phyloP scores from a whole-genome alignment of 495 filamentous ascomycete species.

The Trichoderma parareesei region DNA sequence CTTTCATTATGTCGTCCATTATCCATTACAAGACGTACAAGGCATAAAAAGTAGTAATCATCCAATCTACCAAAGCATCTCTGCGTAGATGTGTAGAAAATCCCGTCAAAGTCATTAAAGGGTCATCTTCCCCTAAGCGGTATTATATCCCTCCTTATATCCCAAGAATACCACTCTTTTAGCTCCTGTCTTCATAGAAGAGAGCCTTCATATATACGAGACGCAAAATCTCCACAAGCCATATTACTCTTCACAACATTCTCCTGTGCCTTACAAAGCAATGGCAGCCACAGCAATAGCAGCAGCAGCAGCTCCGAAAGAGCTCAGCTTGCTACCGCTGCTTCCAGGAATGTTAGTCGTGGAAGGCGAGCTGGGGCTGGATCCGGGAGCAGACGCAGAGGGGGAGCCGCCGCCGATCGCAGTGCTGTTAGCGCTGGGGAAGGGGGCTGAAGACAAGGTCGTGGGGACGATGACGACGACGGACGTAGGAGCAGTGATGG shows the following conservation, averaged over 20 bases:
- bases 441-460: not conserved
- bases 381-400: not conserved
- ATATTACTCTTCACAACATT: no score
- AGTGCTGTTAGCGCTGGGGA: not conserved
- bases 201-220: not conserved
- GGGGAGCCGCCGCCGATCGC: not conserved
- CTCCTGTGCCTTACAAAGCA: not conserved
- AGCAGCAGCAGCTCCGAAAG: slow-evolving; percentile 10
- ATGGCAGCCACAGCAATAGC: slow-evolving; percentile 6
- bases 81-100: not conserved
- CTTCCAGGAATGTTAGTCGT: not conserved
- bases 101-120: not conserved
- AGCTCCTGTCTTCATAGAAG: not conserved
- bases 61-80: not conserved
- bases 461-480: not conserved
- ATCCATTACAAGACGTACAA: not conserved
- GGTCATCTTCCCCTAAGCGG: not conserved
- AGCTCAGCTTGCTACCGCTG: slow-evolving; percentile 10
- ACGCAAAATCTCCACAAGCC: not conserved
- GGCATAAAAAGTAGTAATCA: not conserved
- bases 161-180: not conserved
- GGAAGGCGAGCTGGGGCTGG: not conserved
- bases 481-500: not conserved
- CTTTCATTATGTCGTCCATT: not conserved
- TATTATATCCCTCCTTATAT: not conserved